phyloP scores from a whole-genome alignment of 306 rosid genomes.

The Cicer chorassanicum region DNA sequence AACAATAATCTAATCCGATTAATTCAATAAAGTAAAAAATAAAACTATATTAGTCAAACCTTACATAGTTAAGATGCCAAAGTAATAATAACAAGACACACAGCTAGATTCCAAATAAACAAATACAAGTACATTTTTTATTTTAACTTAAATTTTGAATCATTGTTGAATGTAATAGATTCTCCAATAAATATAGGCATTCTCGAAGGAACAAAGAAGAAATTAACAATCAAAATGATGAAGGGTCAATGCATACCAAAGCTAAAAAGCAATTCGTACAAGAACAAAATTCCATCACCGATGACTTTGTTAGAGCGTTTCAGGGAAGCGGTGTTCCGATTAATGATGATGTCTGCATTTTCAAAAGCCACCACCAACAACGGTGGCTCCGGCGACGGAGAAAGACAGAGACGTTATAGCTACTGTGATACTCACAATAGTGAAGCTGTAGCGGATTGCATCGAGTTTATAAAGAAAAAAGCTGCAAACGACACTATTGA shows the following conservation, averaged over 20 bases:
- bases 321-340: slow-evolving; percentile 81
- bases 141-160: slow-evolving; percentile 2
- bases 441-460: slow-evolving; percentile 92
- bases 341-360: slow-evolving; percentile 81
- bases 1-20: slow-evolving; percentile 7
- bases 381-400: slow-evolving; percentile 34
- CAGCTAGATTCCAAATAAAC: slow-evolving; percentile 42
- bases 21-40: slow-evolving; percentile 13
- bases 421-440: slow-evolving; percentile 62
- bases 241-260: slow-evolving; percentile 74
- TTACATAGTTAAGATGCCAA: slow-evolving; percentile 32
- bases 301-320: slow-evolving; percentile 77
- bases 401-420: slow-evolving; percentile 40
- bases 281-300: slow-evolving; percentile 57
- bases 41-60: slow-evolving; percentile 35
- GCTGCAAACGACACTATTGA: slow-evolving; percentile 49
- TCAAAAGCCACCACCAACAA: slow-evolving; percentile 53
- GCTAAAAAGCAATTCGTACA: slow-evolving; percentile 49
- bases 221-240: slow-evolving; percentile 41
- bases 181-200: slow-evolving; percentile 39
- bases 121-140: not conserved
- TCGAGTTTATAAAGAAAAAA: slow-evolving; percentile 84
- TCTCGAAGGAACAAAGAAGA: not conserved
- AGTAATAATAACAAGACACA: slow-evolving; percentile 9
- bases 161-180: slow-evolving; percentile 40